Conservation (phyloP, 108 stramenopile genomes). For the Stephanodiscus triporus region DNA sequence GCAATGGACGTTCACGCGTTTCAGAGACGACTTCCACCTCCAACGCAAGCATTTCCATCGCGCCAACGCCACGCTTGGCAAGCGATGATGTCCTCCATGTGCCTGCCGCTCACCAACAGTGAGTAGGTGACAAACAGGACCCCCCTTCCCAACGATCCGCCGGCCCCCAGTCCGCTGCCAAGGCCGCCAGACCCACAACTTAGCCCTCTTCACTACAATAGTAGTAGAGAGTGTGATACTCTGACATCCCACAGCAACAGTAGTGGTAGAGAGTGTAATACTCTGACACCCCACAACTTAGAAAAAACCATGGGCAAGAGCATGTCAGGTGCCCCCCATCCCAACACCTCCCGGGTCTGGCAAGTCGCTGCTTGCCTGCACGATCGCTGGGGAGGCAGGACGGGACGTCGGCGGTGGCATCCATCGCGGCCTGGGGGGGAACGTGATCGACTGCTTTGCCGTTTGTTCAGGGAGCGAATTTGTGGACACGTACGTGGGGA, state of each 20-base stretch:
- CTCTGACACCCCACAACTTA: too few species aligned
- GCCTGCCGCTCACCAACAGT: conserved; percentile 53
- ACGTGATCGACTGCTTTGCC: conserved; percentile 67
- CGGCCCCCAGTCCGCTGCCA: conserved; percentile 29
- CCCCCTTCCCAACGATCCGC: conserved; percentile 19
- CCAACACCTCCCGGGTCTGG: conserved; percentile 85
- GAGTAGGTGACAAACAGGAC: conserved; percentile 56
- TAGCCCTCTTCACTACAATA: too few species aligned
- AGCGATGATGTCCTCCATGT: conserved; percentile 73
- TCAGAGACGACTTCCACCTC: conserved; percentile 53
- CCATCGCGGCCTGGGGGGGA: too few species aligned
- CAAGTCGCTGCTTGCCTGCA: conserved; percentile 80
- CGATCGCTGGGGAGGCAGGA: conserved; percentile 77
- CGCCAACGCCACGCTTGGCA: conserved; percentile 74
- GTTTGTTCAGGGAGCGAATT: conserved; percentile 84
- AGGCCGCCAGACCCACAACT: too few species aligned
- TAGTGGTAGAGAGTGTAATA: too few species aligned
- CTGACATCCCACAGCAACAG: too few species aligned
- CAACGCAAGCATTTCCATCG: conserved; percentile 84
- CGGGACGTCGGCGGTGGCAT: neutral
- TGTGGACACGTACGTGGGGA: conserved; percentile 87
- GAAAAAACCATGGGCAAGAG: too few species aligned
- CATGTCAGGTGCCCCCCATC: too few species aligned
- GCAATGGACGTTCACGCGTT: conserved; percentile 29
- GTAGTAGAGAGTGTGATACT: too few species aligned